Percentiles rank a stretch among this genome's conserved stretches.
Evolutionary conservation across 2,329 filamentous ascomycete genomes (phyloP).

Genomic region (Fusarium brevicatenulatum): DNA sequence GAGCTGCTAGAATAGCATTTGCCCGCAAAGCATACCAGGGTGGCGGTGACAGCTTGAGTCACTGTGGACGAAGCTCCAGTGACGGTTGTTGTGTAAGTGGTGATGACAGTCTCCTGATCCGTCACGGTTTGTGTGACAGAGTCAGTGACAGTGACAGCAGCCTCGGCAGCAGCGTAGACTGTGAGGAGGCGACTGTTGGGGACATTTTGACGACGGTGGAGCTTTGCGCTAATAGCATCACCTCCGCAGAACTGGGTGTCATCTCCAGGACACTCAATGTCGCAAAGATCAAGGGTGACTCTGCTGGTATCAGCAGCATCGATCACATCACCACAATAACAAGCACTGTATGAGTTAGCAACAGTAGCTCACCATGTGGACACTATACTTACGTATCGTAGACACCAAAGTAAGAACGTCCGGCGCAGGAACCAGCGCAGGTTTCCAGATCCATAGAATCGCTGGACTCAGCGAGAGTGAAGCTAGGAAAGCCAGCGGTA

Average conservation of each 20-base stretch:
- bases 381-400: neutral
- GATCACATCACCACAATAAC: neutral
- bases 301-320: neutral
- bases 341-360: neutral
- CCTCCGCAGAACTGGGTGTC: neutral
- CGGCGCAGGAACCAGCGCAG: neutral
- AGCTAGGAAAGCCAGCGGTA: neutral
- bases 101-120: slow-evolving; percentile 20
- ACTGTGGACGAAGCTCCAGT: slow-evolving; percentile 6
- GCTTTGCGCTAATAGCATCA: neutral
- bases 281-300: neutral
- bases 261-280: neutral
- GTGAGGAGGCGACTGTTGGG: slow-evolving; percentile 36
- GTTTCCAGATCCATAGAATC: neutral
- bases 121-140: slow-evolving; percentile 18
- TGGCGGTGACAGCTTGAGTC: slow-evolving; percentile 25
- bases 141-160: neutral
- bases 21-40: slow-evolving; percentile 27
- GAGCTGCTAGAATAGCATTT: slow-evolving; percentile 12
- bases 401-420: neutral
- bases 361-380: too few relatives aligned
- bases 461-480: neutral
- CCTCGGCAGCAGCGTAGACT: slow-evolving; percentile 17
- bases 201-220: neutral
- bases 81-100: slow-evolving; percentile 28